Conservation (phyloP, 1,139 yeast species). For the Candida sojae region DNA sequence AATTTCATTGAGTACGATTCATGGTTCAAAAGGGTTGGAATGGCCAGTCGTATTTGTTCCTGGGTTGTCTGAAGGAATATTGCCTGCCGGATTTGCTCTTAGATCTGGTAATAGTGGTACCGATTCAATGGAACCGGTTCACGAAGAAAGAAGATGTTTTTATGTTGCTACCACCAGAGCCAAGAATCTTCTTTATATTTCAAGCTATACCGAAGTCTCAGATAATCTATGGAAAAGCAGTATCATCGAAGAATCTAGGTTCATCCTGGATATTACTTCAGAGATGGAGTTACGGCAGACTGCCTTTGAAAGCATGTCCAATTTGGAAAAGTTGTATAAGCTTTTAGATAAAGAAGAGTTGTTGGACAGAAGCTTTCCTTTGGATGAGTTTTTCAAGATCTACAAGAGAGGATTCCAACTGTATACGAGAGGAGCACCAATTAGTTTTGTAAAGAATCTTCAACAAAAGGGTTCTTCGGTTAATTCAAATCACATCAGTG, state of each 20-base stretch:
- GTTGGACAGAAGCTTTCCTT: conserved; percentile 42
- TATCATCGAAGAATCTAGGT: conserved; percentile 30
- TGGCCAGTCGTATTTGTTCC: conserved; percentile 93
- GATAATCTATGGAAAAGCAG: conserved; percentile 24
- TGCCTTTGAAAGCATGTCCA: conserved; percentile 20
- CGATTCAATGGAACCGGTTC: conserved; percentile 30
- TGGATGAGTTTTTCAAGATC: conserved; percentile 62
- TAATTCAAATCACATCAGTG: not conserved
- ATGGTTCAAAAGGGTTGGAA: conserved; percentile 90
- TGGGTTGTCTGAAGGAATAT: conserved; percentile 58
- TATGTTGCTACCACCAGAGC: conserved; percentile 92
- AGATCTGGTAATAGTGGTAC: conserved; percentile 19
- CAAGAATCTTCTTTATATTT: conserved; percentile 42
- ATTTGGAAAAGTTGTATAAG: conserved; percentile 20
- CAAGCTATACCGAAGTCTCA: conserved; percentile 30
- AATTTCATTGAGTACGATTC: conserved; percentile 72
- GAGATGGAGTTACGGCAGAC: conserved; percentile 14
- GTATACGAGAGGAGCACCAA: conserved; percentile 16
- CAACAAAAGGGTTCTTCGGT: no score
- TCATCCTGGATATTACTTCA: conserved; percentile 20
- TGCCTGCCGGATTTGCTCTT: conserved; percentile 53
- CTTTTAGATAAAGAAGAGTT: conserved; percentile 12
- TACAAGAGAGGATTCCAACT: conserved; percentile 23
- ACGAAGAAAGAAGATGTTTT: conserved; percentile 82
- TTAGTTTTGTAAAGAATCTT: conserved; percentile 1